Evolutionary conservation across 2,329 filamentous ascomycete species (phyloP), one percentile per base, ranked within the genome.

Genomic region (Arthrobotrys sphaeroides): DNA sequence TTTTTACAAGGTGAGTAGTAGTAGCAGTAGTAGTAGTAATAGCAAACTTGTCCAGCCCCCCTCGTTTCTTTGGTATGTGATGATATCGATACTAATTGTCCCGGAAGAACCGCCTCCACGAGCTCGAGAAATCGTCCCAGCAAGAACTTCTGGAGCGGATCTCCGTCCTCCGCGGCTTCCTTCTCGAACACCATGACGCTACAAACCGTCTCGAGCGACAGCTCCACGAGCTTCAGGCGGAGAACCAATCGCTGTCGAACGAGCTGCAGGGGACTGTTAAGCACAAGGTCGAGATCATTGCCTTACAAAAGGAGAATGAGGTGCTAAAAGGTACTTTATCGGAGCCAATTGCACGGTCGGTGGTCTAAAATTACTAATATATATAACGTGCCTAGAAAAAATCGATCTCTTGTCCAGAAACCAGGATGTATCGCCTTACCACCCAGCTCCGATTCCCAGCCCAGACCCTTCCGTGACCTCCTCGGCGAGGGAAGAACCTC

Each of bases 181-280:
- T 75, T 5, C 51, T 75, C n/a, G 72, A 75, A 59, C 72, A 75
- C 10, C 72, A 69, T 45, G 72, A 75, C 57, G 72, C 72, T 33
- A 75, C 72, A n/a, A 69, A 75, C 26, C 33, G 72, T 20, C 64
- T 75, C n/a, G 72, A 75, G 28, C 55, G 57, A 6, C 72, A 75
- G 42, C 51, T 75, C n/a, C 72, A 75, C 60, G 72, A 75, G 51
- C 72, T 75, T 31, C 72, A 75, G 57, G 72, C 59, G 2, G 72
- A 75, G 64, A 75, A 75, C 20, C 38, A 59, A 12, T 64, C 72
- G 31, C 38, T 75, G 0, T 75, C 72, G 26, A 47, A 64, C 12
- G 72, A 75, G 33, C 20, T 69, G 13, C 64, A 69, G 57, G 72
- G 60, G n/a, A 62, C 57, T 18, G 57, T 75, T 5, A 64, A 65